These are phyloP conservation scores for Begonia masoniana DNA, from an alignment of 306 rosid genomes.

Conservation along the genomic window DNA sequence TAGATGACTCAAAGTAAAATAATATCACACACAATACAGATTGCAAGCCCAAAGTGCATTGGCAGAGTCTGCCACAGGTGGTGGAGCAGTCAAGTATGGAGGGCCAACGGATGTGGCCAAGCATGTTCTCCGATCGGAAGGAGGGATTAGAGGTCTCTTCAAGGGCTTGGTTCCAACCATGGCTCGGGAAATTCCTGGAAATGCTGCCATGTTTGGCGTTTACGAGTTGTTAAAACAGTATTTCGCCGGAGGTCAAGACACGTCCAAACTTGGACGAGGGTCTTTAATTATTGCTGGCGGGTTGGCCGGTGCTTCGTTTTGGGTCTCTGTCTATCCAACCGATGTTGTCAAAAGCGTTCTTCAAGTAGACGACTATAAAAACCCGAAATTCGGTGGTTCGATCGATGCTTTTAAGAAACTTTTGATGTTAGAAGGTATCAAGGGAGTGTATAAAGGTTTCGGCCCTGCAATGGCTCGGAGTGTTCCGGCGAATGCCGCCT, in stretches of 20 bases:
- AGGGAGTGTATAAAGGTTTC: conserved; percentile 81
- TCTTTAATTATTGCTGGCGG: conserved; percentile 71
- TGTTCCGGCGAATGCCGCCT: conserved; percentile 93
- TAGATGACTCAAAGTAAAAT: too few relatives aligned
- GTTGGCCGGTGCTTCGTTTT: conserved; percentile 65
- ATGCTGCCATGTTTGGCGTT: conserved; percentile 75
- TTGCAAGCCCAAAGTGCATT: conserved; percentile 92
- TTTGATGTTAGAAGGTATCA: conserved; percentile 54
- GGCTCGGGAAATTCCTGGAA: conserved; percentile 94
- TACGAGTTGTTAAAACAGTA: conserved; percentile 62
- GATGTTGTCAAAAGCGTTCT: conserved; percentile 88
- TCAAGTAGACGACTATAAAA: conserved; percentile 80
- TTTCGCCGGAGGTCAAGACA: conserved; percentile 80
- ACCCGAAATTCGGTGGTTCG: conserved; percentile 70
- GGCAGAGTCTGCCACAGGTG: conserved; percentile 34
- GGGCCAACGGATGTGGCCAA: conserved; percentile 92
- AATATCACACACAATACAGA: too few relatives aligned
- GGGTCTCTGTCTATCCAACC: conserved; percentile 69
- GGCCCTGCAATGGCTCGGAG: conserved; percentile 92
- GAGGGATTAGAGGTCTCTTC: conserved; percentile 75
- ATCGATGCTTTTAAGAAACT: conserved; percentile 74
- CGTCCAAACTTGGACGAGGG: conserved; percentile 69
- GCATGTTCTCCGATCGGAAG: conserved; percentile 72
- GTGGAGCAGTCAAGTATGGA: conserved; percentile 59
- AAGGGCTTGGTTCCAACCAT: conserved; percentile 80